Base-by-base conservation (phyloP, 73 alveolate genomes). In the Paramecium primaurelia region DNA sequence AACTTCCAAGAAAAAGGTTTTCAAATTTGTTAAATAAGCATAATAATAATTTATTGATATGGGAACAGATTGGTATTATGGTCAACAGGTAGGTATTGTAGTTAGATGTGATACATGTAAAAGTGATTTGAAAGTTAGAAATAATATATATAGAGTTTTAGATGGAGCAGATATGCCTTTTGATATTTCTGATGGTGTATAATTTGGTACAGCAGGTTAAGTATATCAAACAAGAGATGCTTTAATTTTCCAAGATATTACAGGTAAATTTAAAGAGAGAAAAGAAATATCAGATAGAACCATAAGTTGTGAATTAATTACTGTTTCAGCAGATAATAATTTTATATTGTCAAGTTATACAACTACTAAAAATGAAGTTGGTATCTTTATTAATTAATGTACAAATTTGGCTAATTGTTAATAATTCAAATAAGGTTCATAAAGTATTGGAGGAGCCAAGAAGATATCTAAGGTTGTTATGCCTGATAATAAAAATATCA, bases 21-120 rank as follows among this genome's bases (percentile, higher is more conserved):
- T 80, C 58, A 25, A 34, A 45, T 45, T 80, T 47, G 8, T 2
- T 3, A 49, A 80, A 12, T 4, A 80, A 80, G 16, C 18, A 1
- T 8, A 34, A 49, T 12, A 22, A 11, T 80, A 80, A 44, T 20
- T 36, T 0, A 49, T 80, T 80, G 30, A 49, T 11, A 42, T 80
- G 91, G 91, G 91, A 11, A 45, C 91, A 42, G 91, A 80, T 45
- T 80, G 91, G 91, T 80, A 80, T 47, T 8, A 12, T 7, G 91
- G 91, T 25, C 22, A 42, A 80, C 32, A 38, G 10, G 16, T n/a
- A 9, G 32, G 30, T 6, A 20, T 80, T 8, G 18, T n/a, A 0
- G 73, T 42, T 4, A 26, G 16, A 42, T 80, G 91, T 22, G 58
- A 25, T 2, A 11, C 47, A 42, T 80, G 91, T 36, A 9, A 54